These are phyloP conservation scores for Auriscalpium vulgare DNA, from an alignment of 768 basidiomycete species.

Conservation along the genomic window DNA sequence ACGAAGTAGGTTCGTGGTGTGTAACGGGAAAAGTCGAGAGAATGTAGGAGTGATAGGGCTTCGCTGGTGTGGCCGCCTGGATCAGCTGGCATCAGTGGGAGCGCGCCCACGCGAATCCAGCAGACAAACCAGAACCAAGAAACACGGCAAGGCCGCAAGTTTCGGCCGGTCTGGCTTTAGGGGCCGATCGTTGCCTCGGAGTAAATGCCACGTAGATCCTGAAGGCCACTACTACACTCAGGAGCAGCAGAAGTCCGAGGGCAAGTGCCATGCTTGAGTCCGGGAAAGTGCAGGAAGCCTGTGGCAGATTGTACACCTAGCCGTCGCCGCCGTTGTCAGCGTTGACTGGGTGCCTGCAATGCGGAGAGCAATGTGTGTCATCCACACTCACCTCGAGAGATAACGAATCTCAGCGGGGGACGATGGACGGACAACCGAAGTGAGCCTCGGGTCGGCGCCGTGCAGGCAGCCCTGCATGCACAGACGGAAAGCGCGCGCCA, in stretches of 20 bases:
- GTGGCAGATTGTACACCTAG: no score
- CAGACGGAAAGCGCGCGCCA: background rate
- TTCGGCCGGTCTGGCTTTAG: constrained; percentile 5
- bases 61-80: constrained; percentile 94
- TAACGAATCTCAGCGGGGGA: no score
- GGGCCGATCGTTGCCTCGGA: constrained; percentile 14
- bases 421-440: no score
- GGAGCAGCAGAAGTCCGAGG: background rate
- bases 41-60: constrained; percentile 61
- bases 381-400: no score
- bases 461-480: no score
- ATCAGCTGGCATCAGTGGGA: constrained; percentile 6
- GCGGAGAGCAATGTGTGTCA: no score
- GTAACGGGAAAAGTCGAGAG: constrained; percentile 71
- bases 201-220: constrained; percentile 17
- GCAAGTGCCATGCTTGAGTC: no score
- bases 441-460: no score
- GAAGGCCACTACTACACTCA: background rate
- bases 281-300: no score
- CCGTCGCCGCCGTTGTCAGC: no score
- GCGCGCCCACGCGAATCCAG: background rate
- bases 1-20: constrained; percentile 72
- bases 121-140: constrained; percentile 77
- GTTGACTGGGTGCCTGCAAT: no score
- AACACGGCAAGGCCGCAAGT: constrained; percentile 68